Evolutionary conservation across 495 filamentous ascomycete genomes (phyloP), one percentile per base, ranked within the genome.

Genomic region (Bacidia gigantensis): DNA sequence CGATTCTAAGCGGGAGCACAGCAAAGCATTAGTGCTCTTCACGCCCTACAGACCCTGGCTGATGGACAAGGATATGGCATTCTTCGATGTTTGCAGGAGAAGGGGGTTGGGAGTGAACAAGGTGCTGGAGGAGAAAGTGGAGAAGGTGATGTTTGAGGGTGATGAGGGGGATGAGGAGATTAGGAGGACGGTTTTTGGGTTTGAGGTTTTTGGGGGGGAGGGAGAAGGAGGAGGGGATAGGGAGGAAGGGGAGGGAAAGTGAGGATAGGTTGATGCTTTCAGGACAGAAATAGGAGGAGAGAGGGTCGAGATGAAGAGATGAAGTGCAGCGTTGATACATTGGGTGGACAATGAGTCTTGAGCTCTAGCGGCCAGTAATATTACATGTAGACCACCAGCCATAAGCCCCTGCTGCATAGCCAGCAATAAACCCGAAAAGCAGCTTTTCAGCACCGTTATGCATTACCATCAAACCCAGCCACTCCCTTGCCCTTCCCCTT

Each of bases 21-120:
- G 83, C 17, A 74, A 70, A 42, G 89, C 88, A 1, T 67, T 87
- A 58, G 89, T 95, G 12, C 92, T 95, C 59, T 97, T 97, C 65
- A 93, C 88, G 0, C 87, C 86, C 1, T 93, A 97, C 68, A 72
- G 92, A 55, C 89, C 90, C 1, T 95, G 89, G 89, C 67, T 95
- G 57, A 69, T 84, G 55, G 75, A 85, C 50, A 82, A 84, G 65
- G 92, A 94, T 57, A 70, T 95, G 62, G 75, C 71, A 3, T 95
- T 97, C 69, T 95, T 97, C 60, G 81, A 87, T 22, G 58, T 86
- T 43, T 83, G 81, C 2, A 69, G 77, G 53, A 71, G 77, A 50
- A 68, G 61, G 40, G 88, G 87, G 0, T 62, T 55, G 2, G 87
- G 93, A 11, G 78, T 76, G 51, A 86, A 89, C 71, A 86, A 89